Percentiles rank a stretch among this genome's conserved stretches.
Evolutionary conservation across 139 green algal species (phyloP).

Genomic region (Chlamydomonas urium): DNA sequence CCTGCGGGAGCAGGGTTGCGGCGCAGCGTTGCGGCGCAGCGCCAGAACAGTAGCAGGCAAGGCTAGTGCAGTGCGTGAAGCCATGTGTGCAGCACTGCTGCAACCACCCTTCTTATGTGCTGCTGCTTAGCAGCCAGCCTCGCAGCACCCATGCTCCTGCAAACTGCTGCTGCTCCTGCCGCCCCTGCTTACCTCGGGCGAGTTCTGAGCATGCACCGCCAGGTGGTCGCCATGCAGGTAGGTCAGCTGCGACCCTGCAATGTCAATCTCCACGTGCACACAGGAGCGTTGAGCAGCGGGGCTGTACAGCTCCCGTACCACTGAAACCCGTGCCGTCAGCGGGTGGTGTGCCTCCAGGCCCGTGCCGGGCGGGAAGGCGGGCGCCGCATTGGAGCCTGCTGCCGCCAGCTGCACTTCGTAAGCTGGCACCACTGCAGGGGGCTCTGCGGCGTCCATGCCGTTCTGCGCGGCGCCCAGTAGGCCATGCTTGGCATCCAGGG

Average conservation of each 20-base stretch:
- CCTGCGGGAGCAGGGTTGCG: no score
- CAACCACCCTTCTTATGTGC: no score
- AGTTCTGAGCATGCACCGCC: conserved; percentile 81
- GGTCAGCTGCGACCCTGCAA: conserved; percentile 25
- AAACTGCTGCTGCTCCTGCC: background rate
- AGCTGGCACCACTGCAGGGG: conserved; percentile 19
- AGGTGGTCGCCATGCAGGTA: conserved; percentile 89
- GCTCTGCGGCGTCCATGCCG: no score
- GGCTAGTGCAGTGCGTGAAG: no score
- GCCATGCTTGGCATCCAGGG: conserved; percentile 48
- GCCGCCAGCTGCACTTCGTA: conserved; percentile 52
- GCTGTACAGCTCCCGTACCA: conserved; percentile 78
- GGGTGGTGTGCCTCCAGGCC: conserved; percentile 45
- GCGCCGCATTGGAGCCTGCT: background rate
- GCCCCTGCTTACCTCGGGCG: conserved; percentile 24
- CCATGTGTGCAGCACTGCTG: no score
- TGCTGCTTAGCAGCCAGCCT: no score
- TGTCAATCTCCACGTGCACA: conserved; percentile 92
- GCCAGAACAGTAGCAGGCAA: no score
- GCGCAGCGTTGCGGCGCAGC: no score
- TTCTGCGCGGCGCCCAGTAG: no score
- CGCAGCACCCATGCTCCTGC: background rate
- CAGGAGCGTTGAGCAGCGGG: conserved; percentile 73
- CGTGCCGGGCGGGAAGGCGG: conserved; percentile 28
- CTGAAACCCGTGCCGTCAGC: conserved; percentile 50